Percentiles rank a stretch among this genome's conserved stretches.
Evolutionary conservation across 2,329 filamentous ascomycete genomes (phyloP).

Genomic region (Cercospora beticola): DNA sequence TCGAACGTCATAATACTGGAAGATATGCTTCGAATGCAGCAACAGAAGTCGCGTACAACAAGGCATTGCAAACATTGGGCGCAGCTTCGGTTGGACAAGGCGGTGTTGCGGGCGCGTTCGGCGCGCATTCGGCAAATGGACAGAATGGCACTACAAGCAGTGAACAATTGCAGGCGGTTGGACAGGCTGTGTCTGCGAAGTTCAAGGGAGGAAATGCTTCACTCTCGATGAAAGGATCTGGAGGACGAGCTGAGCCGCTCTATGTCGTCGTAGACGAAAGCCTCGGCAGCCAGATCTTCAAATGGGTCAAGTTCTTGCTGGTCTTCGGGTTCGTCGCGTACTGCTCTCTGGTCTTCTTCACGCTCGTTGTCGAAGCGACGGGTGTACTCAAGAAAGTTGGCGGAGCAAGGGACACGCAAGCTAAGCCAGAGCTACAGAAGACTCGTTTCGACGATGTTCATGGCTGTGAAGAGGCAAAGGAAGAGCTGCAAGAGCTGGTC

Average conservation of each 20-base stretch:
- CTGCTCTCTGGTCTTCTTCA: slow-evolving; percentile 73
- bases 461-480: slow-evolving; percentile 96
- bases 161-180: slow-evolving; percentile 72
- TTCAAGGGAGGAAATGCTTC: slow-evolving; percentile 66
- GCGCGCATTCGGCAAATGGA: slow-evolving; percentile 37
- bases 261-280: slow-evolving; percentile 96
- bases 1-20: slow-evolving; percentile 84
- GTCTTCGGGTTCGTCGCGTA: slow-evolving; percentile 79
- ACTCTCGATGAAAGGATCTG: slow-evolving; percentile 58
- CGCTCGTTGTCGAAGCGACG: slow-evolving; percentile 77
- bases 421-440: slow-evolving; percentile 88
- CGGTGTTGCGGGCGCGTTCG: slow-evolving; percentile 21
- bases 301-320: slow-evolving; percentile 84
- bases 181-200: slow-evolving; percentile 76
- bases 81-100: slow-evolving; percentile 43
- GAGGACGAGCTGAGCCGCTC: slow-evolving; percentile 77
- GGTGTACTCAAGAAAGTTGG: slow-evolving; percentile 77
- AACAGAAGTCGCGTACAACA: slow-evolving; percentile 75
- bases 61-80: slow-evolving; percentile 66
- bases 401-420: slow-evolving; percentile 72
- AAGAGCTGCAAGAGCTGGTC: slow-evolving; percentile 93
- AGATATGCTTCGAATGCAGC: slow-evolving; percentile 77
- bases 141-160: slow-evolving; percentile 50
- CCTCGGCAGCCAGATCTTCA: slow-evolving; percentile 73
- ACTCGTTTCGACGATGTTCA: slow-evolving; percentile 92